Evolutionary conservation across 208 protist species (phyloP).

Genomic region (Acanthamoeba sp.): DNA sequence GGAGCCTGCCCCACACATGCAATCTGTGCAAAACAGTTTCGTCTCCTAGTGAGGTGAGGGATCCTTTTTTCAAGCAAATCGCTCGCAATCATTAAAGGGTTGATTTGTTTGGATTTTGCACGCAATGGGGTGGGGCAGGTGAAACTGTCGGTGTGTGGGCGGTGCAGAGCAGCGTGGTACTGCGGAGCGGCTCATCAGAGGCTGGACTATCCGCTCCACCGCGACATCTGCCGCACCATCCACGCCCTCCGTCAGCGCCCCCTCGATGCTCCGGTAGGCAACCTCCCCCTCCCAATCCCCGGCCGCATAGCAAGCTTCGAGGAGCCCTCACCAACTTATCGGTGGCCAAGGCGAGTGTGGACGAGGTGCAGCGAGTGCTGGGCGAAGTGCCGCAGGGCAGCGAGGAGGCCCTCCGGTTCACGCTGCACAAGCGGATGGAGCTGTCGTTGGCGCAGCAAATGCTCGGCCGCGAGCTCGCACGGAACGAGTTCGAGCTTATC

Average conservation of each 20-base stretch:
- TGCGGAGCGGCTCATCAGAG: not conserved
- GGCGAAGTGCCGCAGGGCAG: not conserved
- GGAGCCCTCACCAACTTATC: too few relatives aligned
- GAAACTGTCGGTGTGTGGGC: not conserved
- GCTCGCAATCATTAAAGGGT: not conserved
- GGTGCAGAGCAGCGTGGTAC: not conserved
- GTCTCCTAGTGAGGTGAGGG: not conserved
- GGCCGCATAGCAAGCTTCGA: too few relatives aligned
- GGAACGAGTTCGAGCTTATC: constrained; percentile 4
- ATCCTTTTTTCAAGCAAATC: not conserved
- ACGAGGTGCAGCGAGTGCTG: not conserved
- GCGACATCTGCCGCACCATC: constrained; percentile 3
- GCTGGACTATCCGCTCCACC: not conserved
- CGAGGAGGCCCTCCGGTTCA: not conserved
- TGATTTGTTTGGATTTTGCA: not conserved
- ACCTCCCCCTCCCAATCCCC: too few relatives aligned
- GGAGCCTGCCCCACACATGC: not conserved
- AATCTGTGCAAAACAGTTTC: not conserved
- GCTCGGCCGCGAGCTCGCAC: not conserved
- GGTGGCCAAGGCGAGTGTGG: not conserved
- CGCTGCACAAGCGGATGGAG: not conserved
- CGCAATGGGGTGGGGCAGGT: not conserved
- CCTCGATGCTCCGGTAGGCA: too few relatives aligned
- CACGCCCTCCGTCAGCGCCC: not conserved
- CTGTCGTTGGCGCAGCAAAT: not conserved